phyloP scores from a whole-genome alignment of 345 rosid genomes.

The Populus davidiana region DNA sequence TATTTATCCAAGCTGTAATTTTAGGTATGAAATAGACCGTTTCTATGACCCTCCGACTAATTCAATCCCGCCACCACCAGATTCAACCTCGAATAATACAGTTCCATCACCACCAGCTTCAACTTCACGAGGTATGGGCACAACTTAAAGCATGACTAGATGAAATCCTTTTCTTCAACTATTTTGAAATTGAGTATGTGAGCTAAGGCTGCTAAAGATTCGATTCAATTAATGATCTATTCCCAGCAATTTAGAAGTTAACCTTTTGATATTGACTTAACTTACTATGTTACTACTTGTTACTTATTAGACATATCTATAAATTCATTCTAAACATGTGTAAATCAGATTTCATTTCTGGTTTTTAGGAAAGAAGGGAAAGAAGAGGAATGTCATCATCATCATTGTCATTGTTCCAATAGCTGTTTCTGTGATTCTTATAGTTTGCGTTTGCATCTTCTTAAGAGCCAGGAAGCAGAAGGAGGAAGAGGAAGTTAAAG shows the following conservation, averaged over 20 bases:
- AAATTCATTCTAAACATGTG: no score
- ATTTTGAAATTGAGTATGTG: no score
- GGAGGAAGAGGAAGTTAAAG: constrained; percentile 4
- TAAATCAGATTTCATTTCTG: background rate
- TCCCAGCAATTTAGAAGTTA: background rate
- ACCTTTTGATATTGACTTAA: no score
- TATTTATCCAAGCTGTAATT: constrained; percentile 33
- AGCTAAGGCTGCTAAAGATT: no score
- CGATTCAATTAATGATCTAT: background rate
- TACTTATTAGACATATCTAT: no score
- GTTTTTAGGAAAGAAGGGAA: constrained; percentile 23
- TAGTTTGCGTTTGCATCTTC: constrained; percentile 4
- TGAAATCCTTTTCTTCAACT: no score
- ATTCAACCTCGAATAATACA: background rate
- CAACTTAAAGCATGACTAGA: no score
- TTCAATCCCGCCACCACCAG: background rate
- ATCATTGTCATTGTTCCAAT: background rate
- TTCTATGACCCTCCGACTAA: constrained; percentile 16
- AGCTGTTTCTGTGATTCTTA: constrained; percentile 2
- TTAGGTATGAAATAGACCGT: constrained; percentile 30
- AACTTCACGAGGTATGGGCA: background rate
- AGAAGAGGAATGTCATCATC: background rate
- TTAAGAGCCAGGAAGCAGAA: constrained; percentile 11
- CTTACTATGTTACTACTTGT: no score
- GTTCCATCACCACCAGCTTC: background rate